Evolutionary conservation across 805 yeast genomes (phyloP), one percentile per base, ranked within the genome.

Genomic region (Lipomyces kockii): DNA sequence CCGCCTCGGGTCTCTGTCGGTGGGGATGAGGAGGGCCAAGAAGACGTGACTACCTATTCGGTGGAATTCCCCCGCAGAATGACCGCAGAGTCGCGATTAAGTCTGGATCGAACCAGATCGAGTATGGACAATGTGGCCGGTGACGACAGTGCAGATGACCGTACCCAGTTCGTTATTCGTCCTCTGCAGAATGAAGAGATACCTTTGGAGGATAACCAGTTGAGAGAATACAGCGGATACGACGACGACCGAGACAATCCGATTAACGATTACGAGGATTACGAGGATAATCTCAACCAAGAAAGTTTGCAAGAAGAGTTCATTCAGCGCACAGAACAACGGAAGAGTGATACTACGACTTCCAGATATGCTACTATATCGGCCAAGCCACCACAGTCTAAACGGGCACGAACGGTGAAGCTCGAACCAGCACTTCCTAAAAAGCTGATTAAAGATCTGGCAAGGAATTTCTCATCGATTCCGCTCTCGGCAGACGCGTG

Each of bases 401-500:
- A 22, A 20, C 53, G 34, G 11, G 9, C 55, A 25, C 55, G 55
- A 11, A 3, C 55, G 1, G 17, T 12, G 17, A 49, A 35, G 37
- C 58, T 49, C 43, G 34, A 22, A 17, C 43, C 57, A 2, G 34
- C 12, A 3, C 52, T 67, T 12, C 67, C 70, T 12, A 46, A 56
- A 9, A 14, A 51, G 25, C 25, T 62, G 7, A 25, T 68, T 5
- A 57, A 51, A 11, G 67, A 65, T 17, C 51, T 64, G 34, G 8
- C 61, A 14, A 52, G 51, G 27, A 58, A 51, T 58, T 27, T 60
- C 25, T 43, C 67, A 35, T n/a, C 66, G 9, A 11, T 58, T 32
- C 63, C 67, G 25, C 9, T 61, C 6, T 34, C 64, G 2, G 32
- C 70, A 14, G 77, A 75, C n/a, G 74, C 76, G 2, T 12, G 70